These are phyloP conservation scores for Claviceps sorghi DNA, from an alignment of 2,329 filamentous ascomycete species.

Conservation along the genomic window DNA sequence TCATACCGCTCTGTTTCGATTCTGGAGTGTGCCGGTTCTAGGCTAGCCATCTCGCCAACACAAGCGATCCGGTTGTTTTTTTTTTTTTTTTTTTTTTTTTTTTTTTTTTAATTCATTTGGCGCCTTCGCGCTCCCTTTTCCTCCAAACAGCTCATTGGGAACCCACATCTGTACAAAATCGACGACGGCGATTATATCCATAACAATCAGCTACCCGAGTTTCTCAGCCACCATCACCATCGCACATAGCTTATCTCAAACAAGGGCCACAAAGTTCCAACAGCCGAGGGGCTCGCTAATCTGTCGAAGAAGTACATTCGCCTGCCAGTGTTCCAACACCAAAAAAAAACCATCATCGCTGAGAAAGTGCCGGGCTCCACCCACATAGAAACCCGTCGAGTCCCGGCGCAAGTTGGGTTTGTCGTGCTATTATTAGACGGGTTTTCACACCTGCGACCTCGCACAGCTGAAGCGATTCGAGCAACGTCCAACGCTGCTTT, in stretches of 20 bases:
- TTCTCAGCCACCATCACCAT: not conserved
- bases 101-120: too few relatives aligned
- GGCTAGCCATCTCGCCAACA: not conserved
- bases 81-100: too few relatives aligned
- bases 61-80: too few relatives aligned
- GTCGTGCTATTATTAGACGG: not conserved
- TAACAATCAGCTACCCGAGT: not conserved
- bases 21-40: not conserved
- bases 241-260: not conserved
- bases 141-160: not conserved
- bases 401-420: not conserved
- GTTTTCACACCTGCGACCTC: not conserved
- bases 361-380: not conserved
- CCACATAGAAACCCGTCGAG: not conserved
- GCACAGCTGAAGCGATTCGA: slow-evolving; percentile 2
- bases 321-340: not conserved
- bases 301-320: slow-evolving; percentile 1
- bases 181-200: not conserved
- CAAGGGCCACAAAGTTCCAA: slow-evolving; percentile 1
- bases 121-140: not conserved
- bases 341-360: not conserved
- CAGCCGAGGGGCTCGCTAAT: slow-evolving; percentile 9
- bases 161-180: not conserved
- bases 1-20: not conserved
- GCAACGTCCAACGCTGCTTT: not conserved